Percentiles rank a stretch among this genome's conserved stretches.
Evolutionary conservation across 805 yeast genomes (phyloP).

Genomic region (Lipomyces sp.): DNA sequence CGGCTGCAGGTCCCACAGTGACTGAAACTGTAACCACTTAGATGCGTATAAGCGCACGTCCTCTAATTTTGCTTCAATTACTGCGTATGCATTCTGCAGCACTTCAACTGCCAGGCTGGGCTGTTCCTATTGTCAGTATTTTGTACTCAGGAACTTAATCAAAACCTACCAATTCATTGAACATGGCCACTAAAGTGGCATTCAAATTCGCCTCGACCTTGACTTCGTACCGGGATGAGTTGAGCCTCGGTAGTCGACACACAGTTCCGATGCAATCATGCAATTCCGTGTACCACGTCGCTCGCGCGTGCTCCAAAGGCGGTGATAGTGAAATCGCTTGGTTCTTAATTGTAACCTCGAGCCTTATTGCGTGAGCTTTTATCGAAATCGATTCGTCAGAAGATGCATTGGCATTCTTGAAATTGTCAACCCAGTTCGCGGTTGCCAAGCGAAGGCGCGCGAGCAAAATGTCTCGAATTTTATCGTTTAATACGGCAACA

Average conservation of each 20-base stretch:
- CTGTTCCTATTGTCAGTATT: background rate
- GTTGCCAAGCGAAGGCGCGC: constrained; percentile 42
- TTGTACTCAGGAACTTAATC: background rate
- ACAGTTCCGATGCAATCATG: constrained; percentile 34
- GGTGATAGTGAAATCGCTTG: constrained; percentile 43
- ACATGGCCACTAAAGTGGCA: background rate
- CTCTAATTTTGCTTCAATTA: constrained; percentile 46
- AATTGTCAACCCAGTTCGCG: constrained; percentile 39
- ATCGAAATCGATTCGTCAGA: constrained; percentile 6
- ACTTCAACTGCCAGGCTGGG: constrained; percentile 16
- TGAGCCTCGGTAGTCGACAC: constrained; percentile 28
- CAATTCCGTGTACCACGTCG: constrained; percentile 34
- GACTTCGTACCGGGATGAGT: constrained; percentile 31
- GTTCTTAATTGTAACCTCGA: constrained; percentile 42
- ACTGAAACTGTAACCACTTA: constrained; percentile 62
- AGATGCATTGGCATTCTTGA: constrained; percentile 20
- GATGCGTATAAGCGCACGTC: constrained; percentile 49
- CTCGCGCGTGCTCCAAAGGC: constrained; percentile 40
- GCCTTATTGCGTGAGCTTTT: constrained; percentile 15
- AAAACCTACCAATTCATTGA: constrained; percentile 16
- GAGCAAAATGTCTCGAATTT: constrained; percentile 43
- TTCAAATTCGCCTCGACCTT: constrained; percentile 1
- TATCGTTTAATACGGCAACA: constrained; percentile 46
- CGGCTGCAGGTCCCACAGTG: constrained; percentile 61
- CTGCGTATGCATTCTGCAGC: constrained; percentile 29